Conservation (phyloP, 2,329 filamentous ascomycete species). For the Lachnellula suecica region DNA sequence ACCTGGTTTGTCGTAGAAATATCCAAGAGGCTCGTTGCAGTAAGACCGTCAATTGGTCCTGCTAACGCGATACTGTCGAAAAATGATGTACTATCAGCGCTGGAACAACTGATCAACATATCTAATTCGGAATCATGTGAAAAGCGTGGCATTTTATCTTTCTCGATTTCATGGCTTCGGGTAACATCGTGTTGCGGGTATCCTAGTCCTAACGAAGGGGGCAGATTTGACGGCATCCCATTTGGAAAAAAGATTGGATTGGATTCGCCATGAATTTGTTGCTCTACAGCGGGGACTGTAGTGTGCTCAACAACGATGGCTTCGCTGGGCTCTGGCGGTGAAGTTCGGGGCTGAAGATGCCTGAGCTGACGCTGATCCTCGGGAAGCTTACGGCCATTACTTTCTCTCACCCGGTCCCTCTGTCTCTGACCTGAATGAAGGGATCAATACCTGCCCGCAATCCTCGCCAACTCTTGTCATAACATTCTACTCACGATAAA, state of each 20-base stretch:
- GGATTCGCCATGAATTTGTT: too few species aligned
- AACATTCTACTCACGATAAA: conserved; percentile 33
- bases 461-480: not conserved
- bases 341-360: conserved; percentile 1
- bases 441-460: not conserved
- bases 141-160: too few species aligned
- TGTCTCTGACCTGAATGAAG: conserved; percentile 12
- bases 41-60: not conserved
- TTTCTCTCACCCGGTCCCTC: conserved; percentile 6
- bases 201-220: too few species aligned
- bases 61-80: not conserved
- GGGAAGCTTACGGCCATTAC: not conserved
- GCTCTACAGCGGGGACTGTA: too few species aligned
- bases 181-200: too few species aligned
- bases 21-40: not conserved
- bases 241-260: too few species aligned
- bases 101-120: not conserved
- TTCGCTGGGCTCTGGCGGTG: not conserved
- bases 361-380: conserved; percentile 1
- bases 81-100: not conserved
- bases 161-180: too few species aligned
- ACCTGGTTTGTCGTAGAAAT: not conserved
- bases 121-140: too few species aligned
- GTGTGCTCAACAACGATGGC: too few species aligned
- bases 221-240: too few species aligned